Evolutionary conservation across 768 basidiomycete species (phyloP).

Genomic region (Solioccasus polychromus): DNA sequence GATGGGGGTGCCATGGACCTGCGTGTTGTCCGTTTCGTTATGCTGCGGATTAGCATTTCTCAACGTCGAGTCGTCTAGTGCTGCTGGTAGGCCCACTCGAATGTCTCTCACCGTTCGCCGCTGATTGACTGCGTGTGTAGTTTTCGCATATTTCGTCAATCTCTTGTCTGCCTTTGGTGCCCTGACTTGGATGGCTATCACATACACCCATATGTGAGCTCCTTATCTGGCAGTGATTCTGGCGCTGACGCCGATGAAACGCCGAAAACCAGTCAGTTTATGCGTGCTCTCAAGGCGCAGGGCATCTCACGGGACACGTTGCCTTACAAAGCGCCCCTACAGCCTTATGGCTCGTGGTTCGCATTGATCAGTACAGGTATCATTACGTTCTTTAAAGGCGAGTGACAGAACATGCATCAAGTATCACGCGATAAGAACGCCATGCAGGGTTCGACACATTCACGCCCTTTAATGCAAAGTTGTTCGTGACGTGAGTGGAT

Average conservation of each 20-base stretch:
- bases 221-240: background rate
- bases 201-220: slow-evolving; percentile 58
- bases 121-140: slow-evolving; percentile 6
- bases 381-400: slow-evolving; percentile 62
- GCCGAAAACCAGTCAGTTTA: slow-evolving; percentile 40
- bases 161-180: slow-evolving; percentile 36
- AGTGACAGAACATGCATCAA: background rate
- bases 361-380: slow-evolving; percentile 51
- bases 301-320: slow-evolving; percentile 42
- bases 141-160: slow-evolving; percentile 40
- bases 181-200: slow-evolving; percentile 44
- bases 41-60: slow-evolving; percentile 62
- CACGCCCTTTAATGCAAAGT: slow-evolving; percentile 47
- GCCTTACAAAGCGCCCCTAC: slow-evolving; percentile 33
- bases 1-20: slow-evolving; percentile 41
- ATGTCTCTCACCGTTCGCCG: background rate
- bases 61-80: slow-evolving; percentile 51
- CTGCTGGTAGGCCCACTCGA: slow-evolving; percentile 39
- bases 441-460: slow-evolving; percentile 37
- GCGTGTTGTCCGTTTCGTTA: slow-evolving; percentile 40
- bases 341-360: slow-evolving; percentile 58
- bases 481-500: slow-evolving; percentile 52
- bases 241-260: slow-evolving; percentile 12
- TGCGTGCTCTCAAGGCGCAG: slow-evolving; percentile 44
- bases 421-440: background rate